Conservation (phyloP, 2,329 filamentous ascomycete species). For the Sarocladium kiliense region DNA sequence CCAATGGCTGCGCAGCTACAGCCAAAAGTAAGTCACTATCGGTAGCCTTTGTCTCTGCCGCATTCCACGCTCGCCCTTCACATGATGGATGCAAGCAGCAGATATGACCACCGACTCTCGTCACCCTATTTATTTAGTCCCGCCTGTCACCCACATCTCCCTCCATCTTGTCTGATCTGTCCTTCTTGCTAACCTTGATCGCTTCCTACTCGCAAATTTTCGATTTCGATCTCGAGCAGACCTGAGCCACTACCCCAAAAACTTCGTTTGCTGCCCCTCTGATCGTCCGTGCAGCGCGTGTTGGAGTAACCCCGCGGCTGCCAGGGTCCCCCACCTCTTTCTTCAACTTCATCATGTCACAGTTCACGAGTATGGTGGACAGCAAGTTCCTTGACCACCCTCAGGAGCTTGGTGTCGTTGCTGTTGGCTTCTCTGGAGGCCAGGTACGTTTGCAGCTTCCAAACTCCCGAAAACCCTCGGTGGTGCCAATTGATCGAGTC, state of each 20-base stretch:
- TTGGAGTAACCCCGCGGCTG: constrained; percentile 7
- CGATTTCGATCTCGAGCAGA: not conserved
- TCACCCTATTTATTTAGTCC: not conserved
- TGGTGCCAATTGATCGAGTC: too few species aligned
- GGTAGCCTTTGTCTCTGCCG: not conserved
- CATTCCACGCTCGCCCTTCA: constrained; percentile 8
- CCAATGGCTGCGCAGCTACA: too few species aligned
- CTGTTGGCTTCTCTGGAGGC: constrained; percentile 93
- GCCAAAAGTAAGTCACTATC: not conserved
- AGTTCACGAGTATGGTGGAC: constrained; percentile 42
- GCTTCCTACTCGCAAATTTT: not conserved
- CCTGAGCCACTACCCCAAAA: not conserved
- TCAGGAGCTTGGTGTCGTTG: constrained; percentile 82
- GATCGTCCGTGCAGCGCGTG: not conserved
- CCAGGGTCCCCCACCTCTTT: not conserved
- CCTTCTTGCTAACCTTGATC: not conserved
- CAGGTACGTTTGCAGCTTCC: constrained; percentile 67
- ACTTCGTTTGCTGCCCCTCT: not conserved
- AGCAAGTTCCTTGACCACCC: constrained; percentile 75
- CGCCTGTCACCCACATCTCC: not conserved
- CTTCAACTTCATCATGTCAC: not conserved
- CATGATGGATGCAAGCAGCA: constrained; percentile 4
- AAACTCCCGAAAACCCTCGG: too few species aligned
- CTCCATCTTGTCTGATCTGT: not conserved
- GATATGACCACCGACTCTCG: not conserved